These are phyloP conservation scores for Spironucleus salmonicida DNA, from an alignment of 208 protist species.

Conservation along the genomic window DNA sequence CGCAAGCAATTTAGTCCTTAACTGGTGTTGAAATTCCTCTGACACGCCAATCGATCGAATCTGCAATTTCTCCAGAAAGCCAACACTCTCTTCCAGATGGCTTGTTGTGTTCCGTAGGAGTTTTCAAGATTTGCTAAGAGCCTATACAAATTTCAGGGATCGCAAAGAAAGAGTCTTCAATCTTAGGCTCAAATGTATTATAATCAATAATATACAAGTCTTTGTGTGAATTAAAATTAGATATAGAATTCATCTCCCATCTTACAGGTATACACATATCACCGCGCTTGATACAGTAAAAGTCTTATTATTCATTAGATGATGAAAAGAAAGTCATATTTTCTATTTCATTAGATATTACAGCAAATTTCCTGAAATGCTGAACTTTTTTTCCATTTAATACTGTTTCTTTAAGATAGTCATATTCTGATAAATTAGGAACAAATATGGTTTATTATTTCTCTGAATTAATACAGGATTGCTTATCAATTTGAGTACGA, in stretches of 20 bases:
- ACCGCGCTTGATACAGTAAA: no score
- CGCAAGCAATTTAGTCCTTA: slow-evolving; percentile 35
- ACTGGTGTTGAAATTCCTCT: slow-evolving; percentile 20
- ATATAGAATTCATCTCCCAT: slow-evolving; percentile 13
- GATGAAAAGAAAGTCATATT: background rate
- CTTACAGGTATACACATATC: slow-evolving; percentile 1
- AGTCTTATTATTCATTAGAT: background rate
- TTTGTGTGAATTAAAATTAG: background rate
- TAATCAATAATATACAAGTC: slow-evolving; percentile 19
- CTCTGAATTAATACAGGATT: background rate
- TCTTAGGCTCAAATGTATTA: background rate
- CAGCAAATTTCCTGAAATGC: background rate
- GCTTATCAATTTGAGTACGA: background rate
- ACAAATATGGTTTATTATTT: background rate
- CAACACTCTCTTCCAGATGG: no score
- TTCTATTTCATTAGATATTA: background rate
- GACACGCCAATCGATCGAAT: slow-evolving; percentile 14
- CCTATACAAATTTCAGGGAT: background rate
- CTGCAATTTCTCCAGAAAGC: no score
- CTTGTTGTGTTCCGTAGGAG: no score
- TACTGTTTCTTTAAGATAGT: background rate
- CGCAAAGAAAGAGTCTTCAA: background rate
- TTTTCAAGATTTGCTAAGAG: background rate
- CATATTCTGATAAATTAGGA: background rate
- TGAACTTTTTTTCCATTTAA: background rate